Conservation (phyloP, 2,329 filamentous ascomycete species). For the Penicillium sp. region DNA sequence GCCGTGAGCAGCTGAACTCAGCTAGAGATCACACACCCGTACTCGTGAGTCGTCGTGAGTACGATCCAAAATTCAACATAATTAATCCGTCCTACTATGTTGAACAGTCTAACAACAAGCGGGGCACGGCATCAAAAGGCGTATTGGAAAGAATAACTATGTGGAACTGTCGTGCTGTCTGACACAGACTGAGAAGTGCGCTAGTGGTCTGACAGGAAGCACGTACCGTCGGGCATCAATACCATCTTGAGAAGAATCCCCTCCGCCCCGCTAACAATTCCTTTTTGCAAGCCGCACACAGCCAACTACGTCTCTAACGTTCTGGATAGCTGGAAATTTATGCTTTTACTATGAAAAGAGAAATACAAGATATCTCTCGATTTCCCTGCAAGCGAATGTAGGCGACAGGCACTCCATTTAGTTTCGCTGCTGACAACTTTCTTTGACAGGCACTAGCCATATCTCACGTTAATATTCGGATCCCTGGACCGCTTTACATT, state of each 20-base stretch:
- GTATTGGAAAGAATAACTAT: no score
- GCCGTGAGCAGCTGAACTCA: no score
- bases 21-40: no score
- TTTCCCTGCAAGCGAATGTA: constrained; percentile 14
- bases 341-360: constrained; percentile 2
- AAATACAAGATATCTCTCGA: constrained; percentile 12
- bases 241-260: constrained; percentile 6
- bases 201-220: constrained; percentile 11
- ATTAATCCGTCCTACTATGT: no score
- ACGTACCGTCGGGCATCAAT: constrained; percentile 13
- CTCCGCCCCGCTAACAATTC: constrained; percentile 15
- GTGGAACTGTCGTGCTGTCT: no score
- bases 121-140: no score
- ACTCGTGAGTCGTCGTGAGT: no score
- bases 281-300: constrained; percentile 10
- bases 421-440: constrained; percentile 9
- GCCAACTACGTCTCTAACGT: background rate
- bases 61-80: no score
- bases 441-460: background rate
- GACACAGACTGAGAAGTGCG: no score
- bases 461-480: constrained; percentile 2
- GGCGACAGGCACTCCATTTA: constrained; percentile 10
- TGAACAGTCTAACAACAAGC: no score
- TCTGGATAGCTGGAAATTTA: background rate
- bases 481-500: constrained; percentile 4